Evolutionary conservation across 1,139 yeast genomes (phyloP).

Genomic region (Yamadazyma mexicana): DNA sequence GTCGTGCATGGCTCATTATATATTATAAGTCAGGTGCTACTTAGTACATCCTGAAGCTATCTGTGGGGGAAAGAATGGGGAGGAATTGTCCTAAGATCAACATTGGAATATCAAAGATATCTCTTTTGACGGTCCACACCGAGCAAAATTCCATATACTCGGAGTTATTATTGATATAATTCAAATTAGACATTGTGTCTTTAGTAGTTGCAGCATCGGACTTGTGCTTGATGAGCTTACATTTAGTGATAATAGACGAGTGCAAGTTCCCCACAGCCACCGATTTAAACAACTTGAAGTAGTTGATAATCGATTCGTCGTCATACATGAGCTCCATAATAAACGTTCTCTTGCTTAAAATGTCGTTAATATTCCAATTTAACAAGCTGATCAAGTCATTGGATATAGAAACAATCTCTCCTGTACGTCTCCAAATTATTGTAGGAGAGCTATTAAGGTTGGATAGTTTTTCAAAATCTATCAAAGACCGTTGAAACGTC

Average conservation of each 20-base stretch:
- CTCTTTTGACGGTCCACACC: conserved; percentile 74
- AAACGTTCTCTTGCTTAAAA: conserved; percentile 53
- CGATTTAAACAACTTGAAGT: conserved; percentile 47
- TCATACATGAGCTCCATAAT: conserved; percentile 52
- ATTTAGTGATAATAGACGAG: conserved; percentile 50
- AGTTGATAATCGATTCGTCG: conserved; percentile 45
- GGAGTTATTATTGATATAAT: conserved; percentile 11
- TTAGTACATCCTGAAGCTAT: conserved; percentile 34
- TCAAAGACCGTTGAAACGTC: conserved; percentile 64
- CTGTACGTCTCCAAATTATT: conserved; percentile 76
- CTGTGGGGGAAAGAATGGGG: conserved; percentile 42
- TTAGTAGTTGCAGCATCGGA: not conserved
- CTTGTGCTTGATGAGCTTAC: conserved; percentile 37
- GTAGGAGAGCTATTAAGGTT: conserved; percentile 66
- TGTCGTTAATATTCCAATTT: conserved; percentile 51
- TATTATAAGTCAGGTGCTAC: no score
- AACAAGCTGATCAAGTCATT: conserved; percentile 65
- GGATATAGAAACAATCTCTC: conserved; percentile 71
- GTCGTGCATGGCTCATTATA: no score
- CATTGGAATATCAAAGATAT: conserved; percentile 85
- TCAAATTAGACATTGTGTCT: not conserved
- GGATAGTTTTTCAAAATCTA: conserved; percentile 64
- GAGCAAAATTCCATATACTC: conserved; percentile 52
- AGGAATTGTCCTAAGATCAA: conserved; percentile 46
- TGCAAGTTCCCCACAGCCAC: conserved; percentile 52